Evolutionary conservation across 2,329 filamentous ascomycete species (phyloP).

Genomic region (Colletotrichum sp.): DNA sequence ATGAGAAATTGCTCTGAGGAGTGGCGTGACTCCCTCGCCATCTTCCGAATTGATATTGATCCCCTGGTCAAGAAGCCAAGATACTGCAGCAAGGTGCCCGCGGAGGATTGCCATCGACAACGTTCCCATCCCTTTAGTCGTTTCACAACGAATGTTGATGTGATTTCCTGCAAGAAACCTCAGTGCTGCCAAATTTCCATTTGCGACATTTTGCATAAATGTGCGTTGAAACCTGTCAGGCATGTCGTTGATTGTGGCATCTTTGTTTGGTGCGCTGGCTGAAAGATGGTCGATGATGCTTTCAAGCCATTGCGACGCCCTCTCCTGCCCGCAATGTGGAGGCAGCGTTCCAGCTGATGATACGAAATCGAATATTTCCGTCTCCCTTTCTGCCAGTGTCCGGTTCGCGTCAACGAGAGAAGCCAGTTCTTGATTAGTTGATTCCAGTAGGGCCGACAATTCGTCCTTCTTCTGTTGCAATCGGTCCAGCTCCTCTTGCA

Average conservation of each 20-base stretch:
- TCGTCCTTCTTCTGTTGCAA: neutral
- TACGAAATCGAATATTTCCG: neutral
- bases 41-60: neutral
- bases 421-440: neutral
- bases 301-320: neutral
- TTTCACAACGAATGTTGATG: neutral
- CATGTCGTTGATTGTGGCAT: neutral
- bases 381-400: neutral
- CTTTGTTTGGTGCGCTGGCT: neutral
- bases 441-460: neutral
- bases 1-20: neutral
- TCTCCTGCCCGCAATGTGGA: neutral
- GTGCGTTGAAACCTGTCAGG: neutral
- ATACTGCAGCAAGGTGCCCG: neutral
- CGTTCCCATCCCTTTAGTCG: neutral
- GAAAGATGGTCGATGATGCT: neutral
- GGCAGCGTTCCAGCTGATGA: neutral
- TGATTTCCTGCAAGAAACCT: neutral
- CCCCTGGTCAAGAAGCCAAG: neutral
- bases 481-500: neutral
- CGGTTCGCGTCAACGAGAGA: neutral
- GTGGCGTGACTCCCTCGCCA: neutral
- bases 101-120: neutral
- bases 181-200: neutral
- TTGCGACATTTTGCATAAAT: neutral